Evolutionary conservation across 2,329 filamentous ascomycete genomes (phyloP), one percentile per base, ranked within the genome.

Genomic region (Mariannaea sp.): DNA sequence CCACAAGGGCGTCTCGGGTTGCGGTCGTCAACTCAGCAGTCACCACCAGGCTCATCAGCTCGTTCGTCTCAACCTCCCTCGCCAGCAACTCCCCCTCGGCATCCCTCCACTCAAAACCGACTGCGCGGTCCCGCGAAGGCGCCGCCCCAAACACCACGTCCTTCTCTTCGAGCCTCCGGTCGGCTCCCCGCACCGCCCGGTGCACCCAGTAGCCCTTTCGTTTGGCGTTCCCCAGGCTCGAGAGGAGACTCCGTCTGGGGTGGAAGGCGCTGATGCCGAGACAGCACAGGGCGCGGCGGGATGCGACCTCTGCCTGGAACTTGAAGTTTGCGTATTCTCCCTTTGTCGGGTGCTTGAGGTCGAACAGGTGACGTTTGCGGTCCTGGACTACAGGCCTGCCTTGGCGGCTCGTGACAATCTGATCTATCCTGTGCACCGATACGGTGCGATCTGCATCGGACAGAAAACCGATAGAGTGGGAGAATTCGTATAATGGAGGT

Each of bases 401-500:
- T 20, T 55, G 22, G 19, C 45, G 46, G n/a, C 43, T 57, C 40
- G 62, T 67, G 46, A 70, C 48, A 6, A 51, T 50, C 46, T 65
- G 56, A 47, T 73, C 68, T n/a, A 74, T 55, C 7, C 70, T 65
- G 42, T 68, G 60, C 29, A 74, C 50, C 36, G 59, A 58, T 5
- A 74, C 66, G 33, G 47, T 66, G 13, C 65, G 65, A 45, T 72
- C 66, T 12, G 63, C 60, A 30, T 73, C 68, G 26, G 62, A 61
- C 8, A 74, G 61, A 35, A 68, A 70, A 26, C 58, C 66, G 10
- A 72, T 61, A 5, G 65, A 65, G 49, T 72, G 70, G 1, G 72
- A 73, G 49, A 73, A 66, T 33, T 74, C 71, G 55, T 73, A 74
- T 10, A 71, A 59, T 1, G 71, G 68, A 26, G 66, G 64, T 13